Evolutionary conservation across 2,329 filamentous ascomycete genomes (phyloP).

Genomic region (Monosporascus sp.): DNA sequence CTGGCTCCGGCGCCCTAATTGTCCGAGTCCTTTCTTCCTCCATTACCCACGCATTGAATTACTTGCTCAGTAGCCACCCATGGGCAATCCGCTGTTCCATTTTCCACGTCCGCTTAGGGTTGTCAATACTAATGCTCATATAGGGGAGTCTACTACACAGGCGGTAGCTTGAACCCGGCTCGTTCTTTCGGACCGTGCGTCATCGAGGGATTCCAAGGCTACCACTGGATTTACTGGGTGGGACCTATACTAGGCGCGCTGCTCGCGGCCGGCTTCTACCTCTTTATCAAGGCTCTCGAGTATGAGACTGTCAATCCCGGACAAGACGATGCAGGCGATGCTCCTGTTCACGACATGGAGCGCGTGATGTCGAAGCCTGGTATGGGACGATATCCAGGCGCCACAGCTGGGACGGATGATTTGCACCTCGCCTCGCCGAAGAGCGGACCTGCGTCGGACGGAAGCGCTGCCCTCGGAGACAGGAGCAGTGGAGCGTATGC

Average conservation of each 20-base stretch:
- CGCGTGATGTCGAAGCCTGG: not conserved
- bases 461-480: too few relatives aligned
- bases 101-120: too few relatives aligned
- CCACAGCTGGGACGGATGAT: not conserved
- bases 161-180: constrained; percentile 29
- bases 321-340: constrained; percentile 3
- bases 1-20: too few relatives aligned
- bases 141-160: constrained; percentile 29
- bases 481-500: too few relatives aligned
- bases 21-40: not conserved
- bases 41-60: too few relatives aligned
- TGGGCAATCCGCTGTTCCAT: too few relatives aligned
- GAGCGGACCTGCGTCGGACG: not conserved
- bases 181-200: constrained; percentile 29
- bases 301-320: constrained; percentile 21
- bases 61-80: too few relatives aligned
- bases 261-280: constrained; percentile 28
- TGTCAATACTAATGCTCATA: not conserved
- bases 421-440: not conserved
- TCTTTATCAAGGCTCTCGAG: constrained; percentile 17
- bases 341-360: not conserved
- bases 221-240: constrained; percentile 34
- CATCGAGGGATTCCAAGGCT: constrained; percentile 19
- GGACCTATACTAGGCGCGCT: constrained; percentile 34
- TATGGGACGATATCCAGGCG: not conserved